Evolutionary conservation across 2,329 filamentous ascomycete species (phyloP).

Genomic region (Mycosphaerelloides madeirae): DNA sequence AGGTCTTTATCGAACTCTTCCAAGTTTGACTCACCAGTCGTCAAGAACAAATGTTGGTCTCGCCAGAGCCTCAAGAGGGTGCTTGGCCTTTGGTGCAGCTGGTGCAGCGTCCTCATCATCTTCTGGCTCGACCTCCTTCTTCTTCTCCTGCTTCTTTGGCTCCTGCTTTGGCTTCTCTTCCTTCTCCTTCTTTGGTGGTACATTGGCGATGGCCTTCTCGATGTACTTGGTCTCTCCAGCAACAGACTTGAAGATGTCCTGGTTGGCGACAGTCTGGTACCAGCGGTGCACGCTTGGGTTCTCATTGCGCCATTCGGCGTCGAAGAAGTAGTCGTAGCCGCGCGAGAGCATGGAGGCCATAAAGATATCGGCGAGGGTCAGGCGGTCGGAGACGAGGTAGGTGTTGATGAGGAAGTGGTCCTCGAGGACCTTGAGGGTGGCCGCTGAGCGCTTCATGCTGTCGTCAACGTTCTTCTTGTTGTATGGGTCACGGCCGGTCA

Average conservation of each 20-base stretch:
- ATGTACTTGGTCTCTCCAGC: conserved; percentile 71
- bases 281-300: conserved; percentile 87
- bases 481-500: conserved; percentile 76
- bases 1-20: not conserved
- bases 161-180: conserved; percentile 52
- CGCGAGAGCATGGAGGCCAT: conserved; percentile 70
- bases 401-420: conserved; percentile 87
- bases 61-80: conserved; percentile 82
- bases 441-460: conserved; percentile 61
- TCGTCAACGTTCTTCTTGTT: conserved; percentile 98
- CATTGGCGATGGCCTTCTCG: conserved; percentile 72
- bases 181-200: conserved; percentile 65
- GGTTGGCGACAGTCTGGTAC: conserved; percentile 91
- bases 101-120: conserved; percentile 58
- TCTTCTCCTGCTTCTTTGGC: conserved; percentile 53
- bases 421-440: conserved; percentile 70
- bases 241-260: conserved; percentile 82
- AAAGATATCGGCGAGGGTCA: conserved; percentile 95
- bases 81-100: conserved; percentile 81
- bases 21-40: conserved; percentile 59
- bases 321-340: conserved; percentile 91
- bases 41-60: conserved; percentile 79
- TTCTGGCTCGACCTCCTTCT: conserved; percentile 50
- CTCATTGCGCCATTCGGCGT: conserved; percentile 77
- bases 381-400: conserved; percentile 94